Evolutionary conservation across 768 basidiomycete genomes (phyloP), one percentile per base, ranked within the genome.

Genomic region (Tulasnella sp.): DNA sequence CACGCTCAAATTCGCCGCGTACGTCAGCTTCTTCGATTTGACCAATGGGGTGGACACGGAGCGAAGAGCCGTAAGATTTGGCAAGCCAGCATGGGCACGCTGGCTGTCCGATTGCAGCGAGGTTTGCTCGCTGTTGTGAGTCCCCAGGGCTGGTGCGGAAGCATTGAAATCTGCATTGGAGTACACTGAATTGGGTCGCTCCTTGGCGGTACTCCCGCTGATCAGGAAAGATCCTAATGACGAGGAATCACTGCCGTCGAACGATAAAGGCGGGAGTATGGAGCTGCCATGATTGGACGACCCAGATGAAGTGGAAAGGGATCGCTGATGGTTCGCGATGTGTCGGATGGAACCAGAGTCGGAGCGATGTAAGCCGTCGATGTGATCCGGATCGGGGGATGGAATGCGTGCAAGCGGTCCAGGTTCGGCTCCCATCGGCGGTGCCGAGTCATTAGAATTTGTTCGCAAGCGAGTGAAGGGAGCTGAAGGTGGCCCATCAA

Each of bases 1-100:
- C 44, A 99, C 89, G 27, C 88, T 89, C 68, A 98, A 73, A 68
- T 91, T 95, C 50, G 80, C 86, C 29, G 94, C 94, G 72, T 97
- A 99, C 55, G 86, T 81, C 54, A 97, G 75, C 61, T 82, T 78
- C 70, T 91, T 92, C 63, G 74, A 69, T 3, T 24, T 26, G 27
- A 26, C 47, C 27, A 59, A 47, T 19, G 77, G 78, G 2, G 79
- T 77, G 32, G 90, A 85, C 54, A 85, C 82, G 8, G 86, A 80
- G 41, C 92, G 80, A 59, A 85, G 85, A 3, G 83, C 70, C n/a
- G 85, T 73, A 29, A 38, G 34, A 15, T 38, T 38, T 38, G 34
- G 34, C 34, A 38, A 7, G 34, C 34, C 34, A 7, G 7, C 34
- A 15, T 38, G 34, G 15, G 34, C 7, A 38, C 34, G 34, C 7